A percentile compares a stretch with the other conserved stretches of the same genome.
Conservation (phyloP, 163 green algal species). For the Scenedesmus sp. region DNA sequence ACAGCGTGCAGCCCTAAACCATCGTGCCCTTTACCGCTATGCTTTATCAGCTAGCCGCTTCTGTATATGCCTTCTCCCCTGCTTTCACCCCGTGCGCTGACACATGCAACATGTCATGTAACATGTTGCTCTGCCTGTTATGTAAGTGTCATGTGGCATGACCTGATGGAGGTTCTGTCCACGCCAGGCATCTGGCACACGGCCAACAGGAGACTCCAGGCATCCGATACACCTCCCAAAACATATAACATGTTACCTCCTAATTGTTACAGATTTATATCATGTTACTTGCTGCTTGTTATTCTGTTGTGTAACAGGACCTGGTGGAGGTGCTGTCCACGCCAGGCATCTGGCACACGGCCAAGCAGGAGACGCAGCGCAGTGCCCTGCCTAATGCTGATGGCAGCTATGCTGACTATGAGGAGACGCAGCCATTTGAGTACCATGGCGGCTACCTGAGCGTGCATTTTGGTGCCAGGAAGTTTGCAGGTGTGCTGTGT, state of each 20-base stretch:
- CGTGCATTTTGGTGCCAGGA: slow-evolving; percentile 28
- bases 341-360: slow-evolving; percentile 14
- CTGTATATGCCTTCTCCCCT: too few species aligned
- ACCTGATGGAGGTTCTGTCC: too few species aligned
- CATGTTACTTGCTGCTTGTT: not conserved
- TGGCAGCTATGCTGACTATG: not conserved
- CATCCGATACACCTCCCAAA: too few species aligned
- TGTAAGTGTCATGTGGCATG: too few species aligned
- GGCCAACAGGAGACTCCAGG: too few species aligned
- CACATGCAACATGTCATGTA: too few species aligned
- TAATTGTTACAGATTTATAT: not conserved
- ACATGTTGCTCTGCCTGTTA: too few species aligned
- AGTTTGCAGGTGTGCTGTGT: slow-evolving; percentile 39
- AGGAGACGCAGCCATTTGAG: slow-evolving; percentile 22
- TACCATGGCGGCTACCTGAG: slow-evolving; percentile 60
- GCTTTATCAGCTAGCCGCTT: too few species aligned
- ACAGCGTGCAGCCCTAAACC: too few species aligned
- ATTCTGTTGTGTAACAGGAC: slow-evolving; percentile 9
- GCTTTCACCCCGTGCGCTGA: too few species aligned
- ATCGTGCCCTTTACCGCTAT: too few species aligned
- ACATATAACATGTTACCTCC: not conserved
- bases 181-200: too few species aligned
- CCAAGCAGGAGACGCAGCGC: not conserved
- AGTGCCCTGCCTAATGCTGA: not conserved
- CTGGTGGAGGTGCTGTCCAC: slow-evolving; percentile 49